phyloP scores from a whole-genome alignment of 345 rosid species.

The Punica granatum region DNA sequence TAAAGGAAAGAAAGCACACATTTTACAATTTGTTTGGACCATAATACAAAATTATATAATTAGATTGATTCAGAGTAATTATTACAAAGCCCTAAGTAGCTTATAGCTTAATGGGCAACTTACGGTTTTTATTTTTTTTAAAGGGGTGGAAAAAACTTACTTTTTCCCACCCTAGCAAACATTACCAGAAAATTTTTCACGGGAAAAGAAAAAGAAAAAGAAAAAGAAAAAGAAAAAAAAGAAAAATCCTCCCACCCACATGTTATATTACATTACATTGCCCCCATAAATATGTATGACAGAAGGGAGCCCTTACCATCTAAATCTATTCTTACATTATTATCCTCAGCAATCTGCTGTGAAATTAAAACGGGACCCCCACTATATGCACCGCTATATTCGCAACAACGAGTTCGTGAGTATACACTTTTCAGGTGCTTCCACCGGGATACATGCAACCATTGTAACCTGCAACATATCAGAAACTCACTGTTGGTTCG shows the following conservation, averaged over 20 bases:
- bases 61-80: too few relatives aligned
- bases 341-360: too few relatives aligned
- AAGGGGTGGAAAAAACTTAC: too few relatives aligned
- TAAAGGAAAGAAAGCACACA: too few relatives aligned
- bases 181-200: not conserved
- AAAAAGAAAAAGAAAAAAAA: not conserved
- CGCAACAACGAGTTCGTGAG: not conserved
- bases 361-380: not conserved
- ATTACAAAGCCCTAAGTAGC: too few relatives aligned
- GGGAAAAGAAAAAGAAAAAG: not conserved
- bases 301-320: slow-evolving; percentile 4
- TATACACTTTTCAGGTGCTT: slow-evolving; percentile 8
- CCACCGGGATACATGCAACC: slow-evolving; percentile 10
- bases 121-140: too few relatives aligned
- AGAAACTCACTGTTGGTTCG: not conserved
- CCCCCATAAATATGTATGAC: not conserved
- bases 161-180: too few relatives aligned
- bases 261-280: not conserved
- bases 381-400: not conserved
- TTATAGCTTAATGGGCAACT: too few relatives aligned
- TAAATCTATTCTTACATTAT: too few relatives aligned
- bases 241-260: not conserved
- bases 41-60: too few relatives aligned
- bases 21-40: too few relatives aligned
- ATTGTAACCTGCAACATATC: slow-evolving; percentile 9